These are phyloP conservation scores for Penicillium digitatum DNA, from an alignment of 2,329 filamentous ascomycete species.

Conservation along the genomic window DNA sequence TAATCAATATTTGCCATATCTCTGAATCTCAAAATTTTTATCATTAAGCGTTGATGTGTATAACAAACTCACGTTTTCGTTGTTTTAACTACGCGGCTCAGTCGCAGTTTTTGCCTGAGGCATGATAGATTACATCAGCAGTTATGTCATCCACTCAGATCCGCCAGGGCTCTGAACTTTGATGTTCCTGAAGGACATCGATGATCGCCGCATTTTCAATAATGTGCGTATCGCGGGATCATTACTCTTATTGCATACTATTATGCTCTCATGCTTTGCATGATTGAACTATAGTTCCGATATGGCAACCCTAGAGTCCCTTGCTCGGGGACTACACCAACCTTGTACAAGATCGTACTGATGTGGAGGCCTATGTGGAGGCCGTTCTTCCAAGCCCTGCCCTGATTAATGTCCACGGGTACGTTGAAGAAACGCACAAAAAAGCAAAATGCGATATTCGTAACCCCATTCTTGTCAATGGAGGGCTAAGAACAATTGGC, in stretches of 20 bases:
- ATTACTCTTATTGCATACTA: background rate
- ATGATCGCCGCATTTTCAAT: constrained; percentile 3
- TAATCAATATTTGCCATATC: background rate
- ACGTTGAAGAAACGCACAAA: background rate
- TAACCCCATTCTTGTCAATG: background rate
- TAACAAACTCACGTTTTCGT: background rate
- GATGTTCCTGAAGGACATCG: background rate
- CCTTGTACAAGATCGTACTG: background rate
- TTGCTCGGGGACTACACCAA: background rate
- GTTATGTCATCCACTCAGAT: background rate
- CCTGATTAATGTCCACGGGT: background rate
- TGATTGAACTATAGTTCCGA: background rate
- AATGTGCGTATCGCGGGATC: background rate
- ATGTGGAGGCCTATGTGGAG: background rate
- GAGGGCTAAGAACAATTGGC: background rate
- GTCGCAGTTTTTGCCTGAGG: background rate
- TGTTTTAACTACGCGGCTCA: background rate
- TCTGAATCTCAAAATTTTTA: background rate
- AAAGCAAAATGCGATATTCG: background rate
- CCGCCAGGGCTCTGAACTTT: background rate
- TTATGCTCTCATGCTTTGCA: background rate
- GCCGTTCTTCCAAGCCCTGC: background rate
- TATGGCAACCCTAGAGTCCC: background rate
- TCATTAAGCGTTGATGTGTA: background rate
- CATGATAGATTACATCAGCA: background rate